Evolutionary conservation across 805 yeast species (phyloP), one percentile per base, ranked within the genome.

Genomic region (Pichia membranifaciens): DNA sequence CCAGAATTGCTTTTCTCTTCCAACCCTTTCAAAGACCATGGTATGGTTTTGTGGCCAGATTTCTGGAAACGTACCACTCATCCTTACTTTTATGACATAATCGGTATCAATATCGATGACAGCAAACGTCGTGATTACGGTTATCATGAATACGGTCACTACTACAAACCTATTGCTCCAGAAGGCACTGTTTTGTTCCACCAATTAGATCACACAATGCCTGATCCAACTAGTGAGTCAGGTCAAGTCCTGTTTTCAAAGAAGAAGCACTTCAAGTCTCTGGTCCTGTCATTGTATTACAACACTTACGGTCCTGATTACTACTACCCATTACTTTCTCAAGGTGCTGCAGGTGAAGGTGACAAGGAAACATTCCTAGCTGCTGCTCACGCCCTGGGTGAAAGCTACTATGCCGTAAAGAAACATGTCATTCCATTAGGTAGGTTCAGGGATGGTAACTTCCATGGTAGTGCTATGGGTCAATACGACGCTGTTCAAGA

Each of bases 391-490:
- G 84, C 82, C 1, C 63, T 82, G 47, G 68, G 69, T 33, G 75
- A 83, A 42, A 72, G 80, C 5, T 81, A 70, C 54, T 84, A 82
- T 57, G 77, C 77, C 54, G 81, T 81, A 29, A 79, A 79, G 21
- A 79, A 74, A 39, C 69, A 76, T 38, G 64, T 80, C 44, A 70
- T 70, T 49, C 80, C 82, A 6, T 67, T 80, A 56, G 85, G 85
- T 17, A 75, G 77, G 56, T 67, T 69, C 47, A 50, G 52, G 7
- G 61, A 63, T 41, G 66, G 62, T 12, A 69, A 68, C 8, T 83
- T 74, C 58, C 64, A 71, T n/a, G 91, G 90, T 16, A 76, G 81
- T 9, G 87, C 85, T 3, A 86, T 86, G 88, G 82, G 84, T 5
- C 95, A 87, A 62, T 78, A 70, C 51, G 79, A 83, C 58, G 87